Conservation (phyloP, 352 stramenopile genomes). For the Phytophthora europaea region DNA sequence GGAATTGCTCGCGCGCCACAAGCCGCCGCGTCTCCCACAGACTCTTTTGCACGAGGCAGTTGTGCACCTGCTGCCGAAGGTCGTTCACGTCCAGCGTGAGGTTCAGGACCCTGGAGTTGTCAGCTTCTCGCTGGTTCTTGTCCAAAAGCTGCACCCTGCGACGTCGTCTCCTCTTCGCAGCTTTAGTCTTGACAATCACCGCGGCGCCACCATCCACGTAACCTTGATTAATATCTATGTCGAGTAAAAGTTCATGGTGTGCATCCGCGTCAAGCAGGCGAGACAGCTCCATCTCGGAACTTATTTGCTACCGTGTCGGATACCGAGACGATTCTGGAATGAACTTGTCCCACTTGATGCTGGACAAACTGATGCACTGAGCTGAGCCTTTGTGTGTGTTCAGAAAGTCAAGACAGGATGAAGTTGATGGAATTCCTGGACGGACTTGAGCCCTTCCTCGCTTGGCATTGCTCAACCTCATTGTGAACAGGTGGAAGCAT, state of each 20-base stretch:
- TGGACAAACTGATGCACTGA: background rate
- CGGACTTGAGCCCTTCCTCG: background rate
- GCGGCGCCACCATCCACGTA: background rate
- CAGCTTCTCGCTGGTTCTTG: slow-evolving; percentile 22
- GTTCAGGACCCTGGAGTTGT: slow-evolving; percentile 30
- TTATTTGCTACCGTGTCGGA: background rate
- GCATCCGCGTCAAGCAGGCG: background rate
- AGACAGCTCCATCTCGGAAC: background rate
- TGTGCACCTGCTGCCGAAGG: slow-evolving; percentile 37
- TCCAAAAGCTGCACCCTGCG: background rate
- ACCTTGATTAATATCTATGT: background rate
- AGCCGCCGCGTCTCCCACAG: slow-evolving; percentile 36
- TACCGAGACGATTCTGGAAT: slow-evolving; percentile 1
- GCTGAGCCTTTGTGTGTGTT: background rate
- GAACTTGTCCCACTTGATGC: background rate
- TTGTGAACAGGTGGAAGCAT: slow-evolving; percentile 24
- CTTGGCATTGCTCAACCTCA: too few species aligned
- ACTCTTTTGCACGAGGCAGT: slow-evolving; percentile 32
- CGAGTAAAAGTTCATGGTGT: background rate
- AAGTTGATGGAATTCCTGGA: slow-evolving; percentile 31
- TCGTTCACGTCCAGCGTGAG: slow-evolving; percentile 41
- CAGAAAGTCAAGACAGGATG: slow-evolving; percentile 27
- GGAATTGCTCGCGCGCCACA: slow-evolving; percentile 39
- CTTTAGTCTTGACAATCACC: background rate
- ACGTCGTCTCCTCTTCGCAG: slow-evolving; percentile 2